These are phyloP conservation scores for Tetraselmis striata DNA, from an alignment of 139 green algal genomes.

Conservation along the genomic window DNA sequence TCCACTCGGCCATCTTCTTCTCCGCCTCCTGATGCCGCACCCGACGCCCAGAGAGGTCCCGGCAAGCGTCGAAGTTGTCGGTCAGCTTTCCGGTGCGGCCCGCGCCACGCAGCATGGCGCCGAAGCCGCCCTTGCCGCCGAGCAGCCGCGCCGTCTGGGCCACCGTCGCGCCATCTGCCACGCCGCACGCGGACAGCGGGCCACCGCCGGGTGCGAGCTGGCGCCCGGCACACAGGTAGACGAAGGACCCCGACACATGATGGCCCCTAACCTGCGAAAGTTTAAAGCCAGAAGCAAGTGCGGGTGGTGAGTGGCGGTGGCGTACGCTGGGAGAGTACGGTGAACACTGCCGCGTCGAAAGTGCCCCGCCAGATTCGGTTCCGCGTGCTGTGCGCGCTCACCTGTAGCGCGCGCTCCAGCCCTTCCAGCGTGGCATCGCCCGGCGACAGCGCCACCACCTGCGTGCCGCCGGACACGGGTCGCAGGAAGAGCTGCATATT, in stretches of 20 bases:
- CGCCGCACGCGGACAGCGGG: not conserved
- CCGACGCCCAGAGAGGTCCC: constrained; percentile 81
- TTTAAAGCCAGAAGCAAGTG: too few relatives aligned
- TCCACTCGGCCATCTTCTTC: constrained; percentile 82
- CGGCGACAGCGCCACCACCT: not conserved
- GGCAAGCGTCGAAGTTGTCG: constrained; percentile 86
- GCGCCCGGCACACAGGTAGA: constrained; percentile 20
- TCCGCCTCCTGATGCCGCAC: constrained; percentile 63
- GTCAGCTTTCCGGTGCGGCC: constrained; percentile 72
- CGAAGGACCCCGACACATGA: constrained; percentile 9
- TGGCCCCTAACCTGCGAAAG: not conserved
- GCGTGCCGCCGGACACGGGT: not conserved
- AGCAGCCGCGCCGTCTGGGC: constrained; percentile 45
- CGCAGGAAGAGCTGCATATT: constrained; percentile 7
- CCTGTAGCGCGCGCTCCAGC: not conserved
- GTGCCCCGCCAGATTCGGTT: too few relatives aligned
- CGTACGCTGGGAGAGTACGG: too few relatives aligned
- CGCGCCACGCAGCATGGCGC: constrained; percentile 81
- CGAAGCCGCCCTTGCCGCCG: constrained; percentile 90
- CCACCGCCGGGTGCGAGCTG: constrained; percentile 19
- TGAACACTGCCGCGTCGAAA: too few relatives aligned
- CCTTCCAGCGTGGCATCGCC: not conserved
- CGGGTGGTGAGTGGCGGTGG: too few relatives aligned
- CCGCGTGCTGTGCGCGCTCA: too few relatives aligned
- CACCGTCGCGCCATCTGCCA: constrained; percentile 23